phyloP scores from a whole-genome alignment of 2,329 filamentous ascomycete species.

The Clarireedia monteithiana region DNA sequence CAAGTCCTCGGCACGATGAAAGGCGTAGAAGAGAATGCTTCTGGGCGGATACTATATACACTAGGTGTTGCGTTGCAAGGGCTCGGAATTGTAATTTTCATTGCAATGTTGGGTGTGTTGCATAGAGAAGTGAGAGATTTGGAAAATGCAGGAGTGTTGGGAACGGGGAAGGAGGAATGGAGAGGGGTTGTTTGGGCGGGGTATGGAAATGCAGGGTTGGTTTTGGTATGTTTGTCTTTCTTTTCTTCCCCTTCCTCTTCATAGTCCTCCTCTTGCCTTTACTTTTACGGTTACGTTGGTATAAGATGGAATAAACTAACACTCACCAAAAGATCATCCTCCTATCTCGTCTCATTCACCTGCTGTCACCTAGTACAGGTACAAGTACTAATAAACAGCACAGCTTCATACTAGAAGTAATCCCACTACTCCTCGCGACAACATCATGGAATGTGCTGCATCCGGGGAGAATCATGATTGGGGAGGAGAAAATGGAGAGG shows the following conservation, averaged over 20 bases:
- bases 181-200: neutral
- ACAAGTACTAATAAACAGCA: too few relatives aligned
- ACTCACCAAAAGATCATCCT: too few relatives aligned
- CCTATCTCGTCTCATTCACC: too few relatives aligned
- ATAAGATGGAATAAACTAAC: too few relatives aligned
- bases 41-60: conserved; percentile 39
- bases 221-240: neutral
- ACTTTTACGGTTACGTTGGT: too few relatives aligned
- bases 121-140: neutral
- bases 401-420: too few relatives aligned
- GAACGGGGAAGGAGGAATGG: neutral
- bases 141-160: neutral
- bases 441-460: too few relatives aligned
- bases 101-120: neutral
- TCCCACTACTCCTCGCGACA: too few relatives aligned
- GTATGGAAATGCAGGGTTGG: neutral
- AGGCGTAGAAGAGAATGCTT: conserved; percentile 20
- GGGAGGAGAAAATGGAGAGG: too few relatives aligned
- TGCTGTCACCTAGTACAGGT: too few relatives aligned
- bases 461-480: too few relatives aligned
- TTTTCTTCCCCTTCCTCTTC: neutral
- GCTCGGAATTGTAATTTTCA: conserved; percentile 40
- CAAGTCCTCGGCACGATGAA: neutral
- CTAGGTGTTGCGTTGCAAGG: conserved; percentile 44
- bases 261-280: too few relatives aligned